Percentiles rank a stretch among this genome's conserved stretches.
These are phyloP conservation scores for Nevesoporus exiguus DNA, from an alignment of 768 basidiomycete genomes.

Conservation along the genomic window DNA sequence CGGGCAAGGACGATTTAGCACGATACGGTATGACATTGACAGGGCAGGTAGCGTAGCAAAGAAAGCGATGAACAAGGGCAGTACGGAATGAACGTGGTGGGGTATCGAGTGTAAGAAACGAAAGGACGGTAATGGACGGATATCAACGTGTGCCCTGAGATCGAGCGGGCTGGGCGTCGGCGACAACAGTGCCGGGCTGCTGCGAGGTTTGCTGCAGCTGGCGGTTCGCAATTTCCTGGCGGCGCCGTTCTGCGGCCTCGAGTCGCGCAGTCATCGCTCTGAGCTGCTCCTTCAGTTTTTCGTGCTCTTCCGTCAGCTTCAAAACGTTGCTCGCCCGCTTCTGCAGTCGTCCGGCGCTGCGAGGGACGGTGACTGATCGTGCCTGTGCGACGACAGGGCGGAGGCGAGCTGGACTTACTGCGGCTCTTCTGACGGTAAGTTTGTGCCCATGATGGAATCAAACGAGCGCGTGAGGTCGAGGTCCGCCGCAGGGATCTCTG, in stretches of 20 bases:
- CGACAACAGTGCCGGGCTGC: conserved; percentile 4
- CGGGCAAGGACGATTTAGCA: neutral
- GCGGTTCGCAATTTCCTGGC: conserved; percentile 42
- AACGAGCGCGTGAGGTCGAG: conserved; percentile 44
- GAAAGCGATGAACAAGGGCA: conserved; percentile 12
- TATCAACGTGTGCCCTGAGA: conserved; percentile 25
- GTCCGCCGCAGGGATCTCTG: conserved; percentile 51
- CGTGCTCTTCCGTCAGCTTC: conserved; percentile 75
- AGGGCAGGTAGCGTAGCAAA: conserved; percentile 5
- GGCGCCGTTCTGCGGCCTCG: conserved; percentile 68
- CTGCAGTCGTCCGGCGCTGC: conserved; percentile 40
- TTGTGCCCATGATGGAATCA: conserved; percentile 39
- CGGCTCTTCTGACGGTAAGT: conserved; percentile 18
- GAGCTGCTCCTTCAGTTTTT: conserved; percentile 72
- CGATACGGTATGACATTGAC: conserved; percentile 3
- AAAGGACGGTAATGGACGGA: conserved; percentile 26
- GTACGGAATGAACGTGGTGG: conserved; percentile 21
- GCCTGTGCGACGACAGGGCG: conserved; percentile 20
- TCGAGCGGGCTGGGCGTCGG: conserved; percentile 14
- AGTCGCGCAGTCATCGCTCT: conserved; percentile 71
- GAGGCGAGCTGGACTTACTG: conserved; percentile 45
- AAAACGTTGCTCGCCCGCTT: conserved; percentile 77
- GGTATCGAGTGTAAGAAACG: conserved; percentile 25
- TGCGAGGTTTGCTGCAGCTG: conserved; percentile 25
- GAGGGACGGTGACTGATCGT: conserved; percentile 32